Evolutionary conservation across 768 basidiomycete species (phyloP).

Genomic region (Lentinula sp.): DNA sequence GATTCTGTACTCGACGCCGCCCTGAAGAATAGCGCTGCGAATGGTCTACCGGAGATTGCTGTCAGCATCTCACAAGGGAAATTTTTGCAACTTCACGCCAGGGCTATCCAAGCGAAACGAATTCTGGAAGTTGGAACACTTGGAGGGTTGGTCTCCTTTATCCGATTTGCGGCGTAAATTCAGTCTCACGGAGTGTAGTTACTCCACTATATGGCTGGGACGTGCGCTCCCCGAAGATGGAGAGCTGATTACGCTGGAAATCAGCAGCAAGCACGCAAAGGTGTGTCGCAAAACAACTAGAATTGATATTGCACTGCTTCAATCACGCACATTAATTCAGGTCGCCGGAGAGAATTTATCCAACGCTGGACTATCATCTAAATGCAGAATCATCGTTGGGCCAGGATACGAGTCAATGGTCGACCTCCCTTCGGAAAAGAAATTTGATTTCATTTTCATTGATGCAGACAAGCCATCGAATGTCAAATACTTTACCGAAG

Average conservation of each 20-base stretch:
- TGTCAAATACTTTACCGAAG: conserved; percentile 50
- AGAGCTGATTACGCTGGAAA: conserved; percentile 41
- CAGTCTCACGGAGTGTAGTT: conserved; percentile 17
- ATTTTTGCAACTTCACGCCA: conserved; percentile 35
- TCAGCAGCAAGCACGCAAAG: conserved; percentile 38
- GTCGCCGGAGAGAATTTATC: conserved; percentile 54
- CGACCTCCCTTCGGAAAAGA: conserved; percentile 37
- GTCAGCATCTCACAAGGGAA: conserved; percentile 39
- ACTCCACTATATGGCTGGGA: conserved; percentile 41
- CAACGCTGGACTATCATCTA: conserved; percentile 42
- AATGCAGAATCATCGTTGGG: conserved; percentile 46
- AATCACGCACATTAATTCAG: conserved; percentile 20
- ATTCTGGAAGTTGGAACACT: conserved; percentile 49
- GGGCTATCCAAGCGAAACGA: conserved; percentile 36
- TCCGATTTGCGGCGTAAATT: background rate
- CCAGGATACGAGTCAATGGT: conserved; percentile 45
- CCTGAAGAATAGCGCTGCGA: conserved; percentile 21
- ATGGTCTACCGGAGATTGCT: conserved; percentile 27
- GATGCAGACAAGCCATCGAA: conserved; percentile 65
- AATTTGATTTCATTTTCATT: conserved; percentile 66
- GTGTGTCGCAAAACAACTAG: conserved; percentile 20
- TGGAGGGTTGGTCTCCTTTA: conserved; percentile 31
- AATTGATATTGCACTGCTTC: background rate
- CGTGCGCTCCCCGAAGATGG: conserved; percentile 45
- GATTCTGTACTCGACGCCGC: conserved; percentile 24